A percentile compares a stretch with the other conserved stretches of the same genome.
These are phyloP conservation scores for Penicillium pulvis DNA, from an alignment of 495 filamentous ascomycete species.

Conservation along the genomic window DNA sequence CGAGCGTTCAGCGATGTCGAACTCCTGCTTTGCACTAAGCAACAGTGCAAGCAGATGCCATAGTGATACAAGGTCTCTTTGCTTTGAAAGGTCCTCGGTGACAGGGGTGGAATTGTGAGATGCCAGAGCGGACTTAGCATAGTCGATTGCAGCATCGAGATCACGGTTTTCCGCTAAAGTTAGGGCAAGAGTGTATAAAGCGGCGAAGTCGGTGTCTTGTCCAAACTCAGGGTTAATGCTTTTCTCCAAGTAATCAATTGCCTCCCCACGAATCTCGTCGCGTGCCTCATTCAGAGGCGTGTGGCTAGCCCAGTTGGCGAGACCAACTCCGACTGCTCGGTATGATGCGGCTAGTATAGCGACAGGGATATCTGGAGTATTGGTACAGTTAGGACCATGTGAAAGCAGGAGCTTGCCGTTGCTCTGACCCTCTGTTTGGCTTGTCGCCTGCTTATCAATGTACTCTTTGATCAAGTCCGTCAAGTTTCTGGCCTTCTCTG, in stretches of 20 bases:
- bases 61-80: constrained; percentile 45
- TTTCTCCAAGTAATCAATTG: constrained; percentile 70
- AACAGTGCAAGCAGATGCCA: constrained; percentile 89
- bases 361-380: constrained; percentile 47
- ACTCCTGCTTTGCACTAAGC: constrained; percentile 84
- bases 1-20: constrained; percentile 71
- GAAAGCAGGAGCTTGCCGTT: constrained; percentile 31
- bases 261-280: constrained; percentile 68
- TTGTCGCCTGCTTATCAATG: constrained; percentile 49
- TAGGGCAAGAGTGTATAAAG: constrained; percentile 76
- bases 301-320: constrained; percentile 81
- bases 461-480: constrained; percentile 66
- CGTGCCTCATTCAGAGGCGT: constrained; percentile 72
- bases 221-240: constrained; percentile 66
- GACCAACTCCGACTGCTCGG: constrained; percentile 77
- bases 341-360: constrained; percentile 66
- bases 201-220: constrained; percentile 63
- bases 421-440: constrained; percentile 36
- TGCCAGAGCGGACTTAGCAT: constrained; percentile 66
- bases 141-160: constrained; percentile 71
- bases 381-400: constrained; percentile 20
- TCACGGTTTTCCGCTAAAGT: constrained; percentile 81
- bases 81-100: constrained; percentile 34
- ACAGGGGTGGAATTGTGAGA: constrained; percentile 31
- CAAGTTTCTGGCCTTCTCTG: constrained; percentile 73